Conservation (phyloP, 371 early-diverging fungal genomes). For the Apophysomyces ossiformis region DNA sequence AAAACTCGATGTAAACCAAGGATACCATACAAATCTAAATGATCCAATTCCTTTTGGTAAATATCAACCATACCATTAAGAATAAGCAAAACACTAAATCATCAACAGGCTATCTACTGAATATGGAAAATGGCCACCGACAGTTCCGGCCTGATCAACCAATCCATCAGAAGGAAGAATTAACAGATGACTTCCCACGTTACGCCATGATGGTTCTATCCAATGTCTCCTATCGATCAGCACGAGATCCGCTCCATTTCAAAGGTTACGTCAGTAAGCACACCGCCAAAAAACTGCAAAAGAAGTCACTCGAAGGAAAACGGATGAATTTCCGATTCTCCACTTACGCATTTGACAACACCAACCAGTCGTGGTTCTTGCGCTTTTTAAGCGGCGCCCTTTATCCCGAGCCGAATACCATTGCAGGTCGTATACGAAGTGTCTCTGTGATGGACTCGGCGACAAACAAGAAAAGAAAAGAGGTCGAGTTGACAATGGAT, state of each 20-base stretch:
- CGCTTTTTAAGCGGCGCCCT: conserved; percentile 11
- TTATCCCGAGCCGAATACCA: neutral
- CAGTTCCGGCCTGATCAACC: conserved; percentile 1
- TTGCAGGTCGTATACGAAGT: neutral
- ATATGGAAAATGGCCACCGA: conserved; percentile 1
- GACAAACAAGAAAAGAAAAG: neutral
- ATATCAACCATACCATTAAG: neutral
- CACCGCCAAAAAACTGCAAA: neutral
- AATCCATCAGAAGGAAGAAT: neutral
- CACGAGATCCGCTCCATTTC: conserved; percentile 10
- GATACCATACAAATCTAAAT: neutral
- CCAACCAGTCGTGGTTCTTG: conserved; percentile 11
- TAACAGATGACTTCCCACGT: conserved; percentile 10
- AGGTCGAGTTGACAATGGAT: conserved; percentile 7
- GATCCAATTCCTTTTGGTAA: conserved; percentile 3
- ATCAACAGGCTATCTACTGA: neutral
- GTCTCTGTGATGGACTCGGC: neutral
- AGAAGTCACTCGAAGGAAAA: conserved; percentile 6
- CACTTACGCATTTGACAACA: conserved; percentile 12
- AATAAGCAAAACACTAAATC: neutral
- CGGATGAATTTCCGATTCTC: conserved; percentile 10
- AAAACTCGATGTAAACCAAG: neutral
- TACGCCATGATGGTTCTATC: conserved; percentile 20
- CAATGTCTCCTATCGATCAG: conserved; percentile 9
- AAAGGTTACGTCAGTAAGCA: conserved; percentile 9